Conservation (phyloP, 768 basidiomycete species). For the Mycena venus region DNA sequence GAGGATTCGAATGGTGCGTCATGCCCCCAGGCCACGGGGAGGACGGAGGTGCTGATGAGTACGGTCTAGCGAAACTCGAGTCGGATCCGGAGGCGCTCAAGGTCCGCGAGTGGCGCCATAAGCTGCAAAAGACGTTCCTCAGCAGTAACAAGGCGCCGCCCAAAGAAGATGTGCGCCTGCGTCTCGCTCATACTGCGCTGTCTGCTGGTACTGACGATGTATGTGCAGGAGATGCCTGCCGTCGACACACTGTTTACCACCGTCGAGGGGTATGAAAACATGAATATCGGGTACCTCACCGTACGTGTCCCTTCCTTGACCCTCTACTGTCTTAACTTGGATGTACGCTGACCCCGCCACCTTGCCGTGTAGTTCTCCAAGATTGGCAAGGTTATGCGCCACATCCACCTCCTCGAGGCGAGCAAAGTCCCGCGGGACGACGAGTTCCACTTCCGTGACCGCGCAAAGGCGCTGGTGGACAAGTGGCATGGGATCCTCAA, state of each 20-base stretch:
- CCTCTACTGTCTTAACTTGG: no score
- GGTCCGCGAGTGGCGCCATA: slow-evolving; percentile 94
- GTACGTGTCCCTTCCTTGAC: slow-evolving; percentile 40
- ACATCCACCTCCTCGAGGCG: slow-evolving; percentile 71
- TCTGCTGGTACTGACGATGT: no score
- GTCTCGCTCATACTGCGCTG: slow-evolving; percentile 33
- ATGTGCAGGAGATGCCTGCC: slow-evolving; percentile 69
- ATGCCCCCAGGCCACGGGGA: no score
- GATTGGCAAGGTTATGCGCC: slow-evolving; percentile 91
- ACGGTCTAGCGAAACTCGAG: slow-evolving; percentile 63
- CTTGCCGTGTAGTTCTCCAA: slow-evolving; percentile 76
- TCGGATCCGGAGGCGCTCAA: slow-evolving; percentile 74
- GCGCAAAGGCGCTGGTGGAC: slow-evolving; percentile 77
- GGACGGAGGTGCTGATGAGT: neutral
- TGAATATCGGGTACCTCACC: slow-evolving; percentile 81
- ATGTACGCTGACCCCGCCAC: neutral
- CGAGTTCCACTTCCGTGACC: slow-evolving; percentile 75
- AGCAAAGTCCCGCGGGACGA: slow-evolving; percentile 76
- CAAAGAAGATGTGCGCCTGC: slow-evolving; percentile 68
- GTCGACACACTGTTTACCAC: neutral
- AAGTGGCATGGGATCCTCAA: slow-evolving; percentile 73
- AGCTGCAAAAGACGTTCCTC: slow-evolving; percentile 89
- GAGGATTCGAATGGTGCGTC: slow-evolving; percentile 57
- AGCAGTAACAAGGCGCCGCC: slow-evolving; percentile 73
- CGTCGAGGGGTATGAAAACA: slow-evolving; percentile 75